A percentile compares a stretch with the other conserved stretches of the same genome.
phyloP scores from a whole-genome alignment of 495 filamentous ascomycete genomes.

The Neurospora pannonica region DNA sequence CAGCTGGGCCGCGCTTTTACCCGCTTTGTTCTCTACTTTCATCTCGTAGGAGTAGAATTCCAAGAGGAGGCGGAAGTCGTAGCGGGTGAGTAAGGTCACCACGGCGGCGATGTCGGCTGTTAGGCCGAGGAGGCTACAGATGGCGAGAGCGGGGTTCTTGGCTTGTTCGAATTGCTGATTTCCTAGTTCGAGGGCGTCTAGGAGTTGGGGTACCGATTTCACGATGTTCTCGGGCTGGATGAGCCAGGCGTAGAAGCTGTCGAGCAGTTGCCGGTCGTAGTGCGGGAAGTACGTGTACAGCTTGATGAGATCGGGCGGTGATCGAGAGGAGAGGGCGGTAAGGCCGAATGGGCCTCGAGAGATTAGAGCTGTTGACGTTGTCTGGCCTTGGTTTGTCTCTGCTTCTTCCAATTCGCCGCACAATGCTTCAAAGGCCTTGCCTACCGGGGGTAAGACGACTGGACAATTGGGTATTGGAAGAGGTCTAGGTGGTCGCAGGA shows the following conservation, averaged over 20 bases:
- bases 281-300: background rate
- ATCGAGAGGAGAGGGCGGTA: background rate
- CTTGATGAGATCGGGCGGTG: background rate
- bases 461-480: background rate
- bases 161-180: background rate
- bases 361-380: background rate
- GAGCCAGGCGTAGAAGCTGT: background rate
- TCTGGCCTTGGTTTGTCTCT: background rate
- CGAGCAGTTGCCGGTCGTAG: background rate
- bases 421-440: background rate
- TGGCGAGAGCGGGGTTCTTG: background rate
- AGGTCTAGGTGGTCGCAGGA: background rate
- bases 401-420: background rate
- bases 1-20: background rate
- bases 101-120: background rate
- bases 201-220: background rate
- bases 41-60: background rate
- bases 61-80: background rate
- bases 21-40: background rate
- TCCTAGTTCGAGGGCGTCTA: background rate
- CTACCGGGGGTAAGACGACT: background rate
- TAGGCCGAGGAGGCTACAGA: background rate
- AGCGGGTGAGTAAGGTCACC: background rate
- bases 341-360: background rate
- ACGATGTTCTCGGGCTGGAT: background rate